Base-by-base conservation (phyloP, 2,329 filamentous ascomycete genomes). In the Clonostachys chloroleuca region DNA sequence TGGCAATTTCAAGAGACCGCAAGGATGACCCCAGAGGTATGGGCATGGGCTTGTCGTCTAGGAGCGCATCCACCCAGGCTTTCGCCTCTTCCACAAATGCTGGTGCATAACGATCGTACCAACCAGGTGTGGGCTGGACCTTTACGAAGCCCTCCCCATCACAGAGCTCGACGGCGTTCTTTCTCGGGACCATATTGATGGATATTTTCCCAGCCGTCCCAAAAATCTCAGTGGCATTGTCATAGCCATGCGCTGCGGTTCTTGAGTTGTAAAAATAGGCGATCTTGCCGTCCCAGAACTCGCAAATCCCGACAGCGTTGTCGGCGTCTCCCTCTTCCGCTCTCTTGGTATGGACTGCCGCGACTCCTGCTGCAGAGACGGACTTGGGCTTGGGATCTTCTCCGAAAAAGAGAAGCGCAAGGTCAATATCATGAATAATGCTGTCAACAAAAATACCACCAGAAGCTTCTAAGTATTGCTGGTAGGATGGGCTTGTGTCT, bases 391-490 rank as follows among this genome's bases (percentile, higher is more conserved):
- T 51, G 2, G 54, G 55, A 41, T 64, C 57, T 30, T 63, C 56
- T 34, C 57, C 59, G 37, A 64, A 61, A 52, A 59, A 64, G 61
- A 61, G 63, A 20, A 64, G 49, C 1, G 62, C 55, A 30, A 64
- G 55, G 44, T 64, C 61, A 43, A 87, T 87, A 55, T 87, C 84
- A 67, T 87, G 84, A 57, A 87, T 81, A 44, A 78, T 81, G 66
- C 80, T 84, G 68, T 87, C 84, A 49, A 87, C 83, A 54, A 87
- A 87, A 59, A 87, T 84, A 18, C 83, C 83, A 34, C 84, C 84
- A 2, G 70, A 77, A 64, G 78, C 82, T 54, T 81, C 69, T 12
- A 83, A 80, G 62, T 87, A 87, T 30, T 74, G 70, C 46, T 87
- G 81, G 61, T 86, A 87, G 71, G 86, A 87, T 43, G 83, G 83